Evolutionary conservation across 225 moss, liverwort and hornwort genomes (phyloP).

Genomic region (Antitrichia curtipendula): DNA sequence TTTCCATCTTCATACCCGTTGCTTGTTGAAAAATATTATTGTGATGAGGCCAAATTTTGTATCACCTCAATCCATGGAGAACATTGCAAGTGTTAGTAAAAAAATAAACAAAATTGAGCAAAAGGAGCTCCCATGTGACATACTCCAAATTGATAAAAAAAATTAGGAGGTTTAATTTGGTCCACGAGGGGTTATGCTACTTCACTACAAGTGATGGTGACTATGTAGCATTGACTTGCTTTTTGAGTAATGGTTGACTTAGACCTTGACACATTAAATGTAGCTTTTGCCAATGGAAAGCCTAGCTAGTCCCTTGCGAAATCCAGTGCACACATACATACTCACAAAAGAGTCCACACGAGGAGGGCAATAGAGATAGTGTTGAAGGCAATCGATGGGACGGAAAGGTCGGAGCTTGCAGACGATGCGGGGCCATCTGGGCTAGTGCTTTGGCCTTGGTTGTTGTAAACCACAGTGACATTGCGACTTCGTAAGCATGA

Average conservation of each 20-base stretch:
- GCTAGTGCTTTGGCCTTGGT: neutral
- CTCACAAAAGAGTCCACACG: neutral
- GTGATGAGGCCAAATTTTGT: neutral
- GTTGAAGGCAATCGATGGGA: neutral
- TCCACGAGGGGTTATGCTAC: neutral
- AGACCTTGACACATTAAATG: neutral
- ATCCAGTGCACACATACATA: neutral
- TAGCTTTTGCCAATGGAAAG: neutral
- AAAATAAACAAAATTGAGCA: neutral
- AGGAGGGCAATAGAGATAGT: rapidly evolving
- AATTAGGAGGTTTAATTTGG: neutral
- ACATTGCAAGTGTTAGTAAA: neutral
- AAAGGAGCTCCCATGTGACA: no score
- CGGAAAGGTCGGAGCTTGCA: rapidly evolving
- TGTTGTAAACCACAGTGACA: neutral
- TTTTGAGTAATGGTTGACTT: rapidly evolving
- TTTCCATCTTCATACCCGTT: neutral
- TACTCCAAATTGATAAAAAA: neutral
- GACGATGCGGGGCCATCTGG: rapidly evolving
- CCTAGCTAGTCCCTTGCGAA: neutral
- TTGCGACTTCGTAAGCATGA: neutral
- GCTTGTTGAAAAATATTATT: neutral
- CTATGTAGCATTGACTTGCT: rapidly evolving
- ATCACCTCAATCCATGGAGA: neutral
- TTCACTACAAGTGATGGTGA: neutral